phyloP scores from a whole-genome alignment of 208 protist species.

The Wallacemonas sp. region DNA sequence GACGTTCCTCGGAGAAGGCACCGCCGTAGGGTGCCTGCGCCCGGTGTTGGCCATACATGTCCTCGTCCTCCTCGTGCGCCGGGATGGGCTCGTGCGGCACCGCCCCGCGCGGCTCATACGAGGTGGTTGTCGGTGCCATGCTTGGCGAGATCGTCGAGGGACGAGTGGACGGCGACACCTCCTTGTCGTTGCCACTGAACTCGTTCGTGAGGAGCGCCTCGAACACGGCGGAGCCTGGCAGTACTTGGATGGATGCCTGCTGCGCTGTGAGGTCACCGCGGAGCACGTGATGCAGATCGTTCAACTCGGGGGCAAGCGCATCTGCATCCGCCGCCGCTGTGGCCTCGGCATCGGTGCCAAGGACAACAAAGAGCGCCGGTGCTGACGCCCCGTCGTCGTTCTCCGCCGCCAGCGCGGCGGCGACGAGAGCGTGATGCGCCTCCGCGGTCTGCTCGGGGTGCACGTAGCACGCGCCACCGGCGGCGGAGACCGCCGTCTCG shows the following conservation, averaged over 20 bases:
- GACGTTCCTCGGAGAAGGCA: slow-evolving; percentile 1
- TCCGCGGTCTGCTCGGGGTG: slow-evolving; percentile 22
- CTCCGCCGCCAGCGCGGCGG: slow-evolving; percentile 16
- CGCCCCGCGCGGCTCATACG: background rate
- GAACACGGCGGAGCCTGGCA: slow-evolving; percentile 44
- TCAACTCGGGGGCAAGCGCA: slow-evolving; percentile 18
- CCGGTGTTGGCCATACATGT: background rate
- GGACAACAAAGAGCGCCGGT: slow-evolving; percentile 37
- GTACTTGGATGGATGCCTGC: slow-evolving; percentile 26
- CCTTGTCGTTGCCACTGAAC: slow-evolving; percentile 3
- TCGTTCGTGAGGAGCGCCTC: slow-evolving; percentile 38
- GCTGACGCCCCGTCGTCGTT: background rate
- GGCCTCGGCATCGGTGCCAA: slow-evolving; percentile 44
- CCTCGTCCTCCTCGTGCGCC: background rate
- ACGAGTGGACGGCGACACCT: slow-evolving; percentile 10
- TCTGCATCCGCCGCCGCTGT: slow-evolving; percentile 22
- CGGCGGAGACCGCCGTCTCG: slow-evolving; percentile 25
- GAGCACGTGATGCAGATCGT: slow-evolving; percentile 33
- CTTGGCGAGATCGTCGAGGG: background rate
- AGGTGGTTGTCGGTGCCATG: background rate
- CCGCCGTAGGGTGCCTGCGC: slow-evolving; percentile 1
- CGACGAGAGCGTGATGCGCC: slow-evolving; percentile 25
- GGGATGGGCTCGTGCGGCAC: slow-evolving; percentile 4
- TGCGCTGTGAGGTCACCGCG: slow-evolving; percentile 11
- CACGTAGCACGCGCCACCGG: slow-evolving; percentile 28